phyloP scores from a whole-genome alignment of 108 stramenopile species.

The Stephanodiscus minutulus region DNA sequence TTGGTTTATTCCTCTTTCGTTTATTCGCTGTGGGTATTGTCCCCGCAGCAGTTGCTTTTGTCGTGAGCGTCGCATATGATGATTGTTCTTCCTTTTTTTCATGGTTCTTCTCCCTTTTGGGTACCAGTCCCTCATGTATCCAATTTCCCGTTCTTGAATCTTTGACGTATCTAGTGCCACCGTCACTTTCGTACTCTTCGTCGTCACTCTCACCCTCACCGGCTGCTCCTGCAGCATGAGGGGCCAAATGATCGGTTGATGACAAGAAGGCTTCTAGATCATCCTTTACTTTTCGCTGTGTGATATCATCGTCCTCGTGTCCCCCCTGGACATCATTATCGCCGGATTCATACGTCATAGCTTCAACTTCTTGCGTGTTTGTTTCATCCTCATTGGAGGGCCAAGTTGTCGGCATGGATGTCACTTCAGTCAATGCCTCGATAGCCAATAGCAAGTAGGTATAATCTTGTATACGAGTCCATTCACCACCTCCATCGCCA shows the following conservation, averaged over 20 bases:
- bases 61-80: background rate
- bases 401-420: conserved; percentile 21
- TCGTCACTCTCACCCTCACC: conserved; percentile 61
- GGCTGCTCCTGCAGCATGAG: conserved; percentile 13
- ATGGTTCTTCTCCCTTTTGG: conserved; percentile 21
- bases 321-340: background rate
- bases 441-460: conserved; percentile 54
- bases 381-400: conserved; percentile 3
- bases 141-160: conserved; percentile 63
- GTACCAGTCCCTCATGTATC: conserved; percentile 71
- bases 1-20: conserved; percentile 74
- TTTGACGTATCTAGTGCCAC: conserved; percentile 77
- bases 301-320: conserved; percentile 3
- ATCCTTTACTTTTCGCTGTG: conserved; percentile 27
- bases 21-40: conserved; percentile 50
- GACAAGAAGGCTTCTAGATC: conserved; percentile 74
- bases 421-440: conserved; percentile 53
- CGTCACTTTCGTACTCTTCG: conserved; percentile 81
- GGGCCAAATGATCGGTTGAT: conserved; percentile 51
- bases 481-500: conserved; percentile 49
- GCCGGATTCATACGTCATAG: conserved; percentile 1
- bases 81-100: conserved; percentile 6
- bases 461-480: conserved; percentile 53
- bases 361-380: background rate
- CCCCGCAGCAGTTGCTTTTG: background rate